These are phyloP conservation scores for Dioszegia aurantiaca DNA, from an alignment of 768 basidiomycete species.

Conservation along the genomic window DNA sequence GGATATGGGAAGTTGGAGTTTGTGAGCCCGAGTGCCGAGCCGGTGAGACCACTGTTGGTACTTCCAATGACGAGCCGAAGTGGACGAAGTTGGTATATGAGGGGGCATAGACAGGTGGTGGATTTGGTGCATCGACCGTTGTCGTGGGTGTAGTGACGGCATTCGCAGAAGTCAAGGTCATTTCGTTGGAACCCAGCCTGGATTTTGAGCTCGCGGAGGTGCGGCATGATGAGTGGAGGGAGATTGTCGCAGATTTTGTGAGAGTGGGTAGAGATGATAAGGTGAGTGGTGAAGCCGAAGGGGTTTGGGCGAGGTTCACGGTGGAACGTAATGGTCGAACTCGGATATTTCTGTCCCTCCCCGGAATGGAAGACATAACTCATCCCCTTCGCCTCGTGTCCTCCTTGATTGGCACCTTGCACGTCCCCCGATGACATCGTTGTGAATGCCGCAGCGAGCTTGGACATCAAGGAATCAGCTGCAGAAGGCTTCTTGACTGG, in stretches of 20 bases:
- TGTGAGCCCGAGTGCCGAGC: background rate
- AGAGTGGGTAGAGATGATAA: background rate
- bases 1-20: background rate
- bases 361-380: background rate
- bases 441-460: no score
- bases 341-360: no score
- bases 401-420: no score
- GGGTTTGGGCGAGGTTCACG: no score
- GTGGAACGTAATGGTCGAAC: no score
- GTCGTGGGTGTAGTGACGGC: background rate
- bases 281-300: background rate
- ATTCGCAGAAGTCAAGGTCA: background rate
- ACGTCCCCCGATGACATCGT: no score
- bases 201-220: background rate
- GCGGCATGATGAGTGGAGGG: background rate
- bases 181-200: background rate
- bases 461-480: no score
- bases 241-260: background rate
- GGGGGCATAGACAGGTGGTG: background rate
- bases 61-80: background rate
- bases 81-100: background rate
- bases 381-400: background rate
- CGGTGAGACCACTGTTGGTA: background rate
- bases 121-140: background rate
- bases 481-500: no score